Conservation (phyloP, 2,329 filamentous ascomycete species). For the Fusarium nodosum region DNA sequence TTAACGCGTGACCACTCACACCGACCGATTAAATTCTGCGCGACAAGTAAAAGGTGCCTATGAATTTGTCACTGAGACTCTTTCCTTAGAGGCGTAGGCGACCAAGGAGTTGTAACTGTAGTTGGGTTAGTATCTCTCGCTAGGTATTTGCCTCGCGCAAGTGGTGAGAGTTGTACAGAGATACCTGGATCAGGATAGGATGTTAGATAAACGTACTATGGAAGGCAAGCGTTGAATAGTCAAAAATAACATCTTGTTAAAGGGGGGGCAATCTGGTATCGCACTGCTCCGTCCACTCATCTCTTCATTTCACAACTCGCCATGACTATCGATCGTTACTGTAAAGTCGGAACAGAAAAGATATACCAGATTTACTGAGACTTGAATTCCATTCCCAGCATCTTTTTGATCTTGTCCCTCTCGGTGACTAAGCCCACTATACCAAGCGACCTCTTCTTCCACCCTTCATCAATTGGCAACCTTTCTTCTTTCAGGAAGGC, state of each 20-base stretch:
- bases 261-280: background rate
- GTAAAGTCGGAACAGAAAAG: background rate
- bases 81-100: background rate
- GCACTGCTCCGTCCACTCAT: background rate
- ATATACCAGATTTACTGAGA: background rate
- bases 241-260: background rate
- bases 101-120: background rate
- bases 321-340: background rate
- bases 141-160: background rate
- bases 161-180: background rate
- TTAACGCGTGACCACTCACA: constrained; percentile 14
- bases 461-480: constrained; percentile 38
- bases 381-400: constrained; percentile 25
- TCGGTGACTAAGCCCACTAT: constrained; percentile 26
- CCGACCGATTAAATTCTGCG: background rate
- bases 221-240: no score
- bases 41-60: background rate
- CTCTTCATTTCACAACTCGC: background rate
- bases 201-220: background rate
- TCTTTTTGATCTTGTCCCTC: constrained; percentile 31
- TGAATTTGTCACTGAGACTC: background rate
- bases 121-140: background rate
- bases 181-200: no score
- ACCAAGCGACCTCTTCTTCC: constrained; percentile 33
- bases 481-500: constrained; percentile 42